Conservation (phyloP, 1,139 yeast genomes). For the Suhomyces atakaporum region DNA sequence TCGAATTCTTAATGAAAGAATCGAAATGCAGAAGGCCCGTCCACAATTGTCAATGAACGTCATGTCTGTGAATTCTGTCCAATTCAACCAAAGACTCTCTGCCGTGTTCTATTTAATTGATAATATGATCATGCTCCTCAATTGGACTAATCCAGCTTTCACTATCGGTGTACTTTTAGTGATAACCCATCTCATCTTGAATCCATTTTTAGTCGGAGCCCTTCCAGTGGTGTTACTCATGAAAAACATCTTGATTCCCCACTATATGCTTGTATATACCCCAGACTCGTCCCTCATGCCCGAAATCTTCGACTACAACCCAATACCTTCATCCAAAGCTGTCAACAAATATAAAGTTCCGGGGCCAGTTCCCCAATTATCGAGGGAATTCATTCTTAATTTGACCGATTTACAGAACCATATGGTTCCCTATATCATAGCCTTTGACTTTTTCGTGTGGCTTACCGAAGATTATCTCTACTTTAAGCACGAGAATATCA, state of each 20-base stretch:
- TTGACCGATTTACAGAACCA: slow-evolving; percentile 84
- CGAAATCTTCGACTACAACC: slow-evolving; percentile 39
- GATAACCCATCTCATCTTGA: slow-evolving; percentile 58
- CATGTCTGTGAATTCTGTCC: slow-evolving; percentile 70
- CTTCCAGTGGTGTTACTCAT: slow-evolving; percentile 58
- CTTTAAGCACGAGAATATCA: slow-evolving; percentile 64
- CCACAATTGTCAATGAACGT: slow-evolving; percentile 70
- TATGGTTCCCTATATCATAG: slow-evolving; percentile 66
- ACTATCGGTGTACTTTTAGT: slow-evolving; percentile 62
- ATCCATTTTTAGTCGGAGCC: slow-evolving; percentile 58
- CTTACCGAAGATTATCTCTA: slow-evolving; percentile 60
- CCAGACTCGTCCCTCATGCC: slow-evolving; percentile 34
- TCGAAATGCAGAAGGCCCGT: slow-evolving; percentile 59
- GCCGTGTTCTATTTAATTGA: slow-evolving; percentile 63
- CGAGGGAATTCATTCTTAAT: slow-evolving; percentile 76
- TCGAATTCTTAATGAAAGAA: slow-evolving; percentile 46
- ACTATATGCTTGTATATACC: slow-evolving; percentile 51
- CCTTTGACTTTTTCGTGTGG: slow-evolving; percentile 58
- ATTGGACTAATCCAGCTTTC: slow-evolving; percentile 65
- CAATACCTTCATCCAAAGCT: slow-evolving; percentile 55
- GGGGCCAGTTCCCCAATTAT: slow-evolving; percentile 75
- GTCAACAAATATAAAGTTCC: slow-evolving; percentile 54
- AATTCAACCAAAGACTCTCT: slow-evolving; percentile 64
- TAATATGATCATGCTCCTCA: slow-evolving; percentile 50
- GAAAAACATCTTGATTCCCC: slow-evolving; percentile 66